phyloP scores from a whole-genome alignment of 345 rosid genomes.

The Isatis tinctoria region DNA sequence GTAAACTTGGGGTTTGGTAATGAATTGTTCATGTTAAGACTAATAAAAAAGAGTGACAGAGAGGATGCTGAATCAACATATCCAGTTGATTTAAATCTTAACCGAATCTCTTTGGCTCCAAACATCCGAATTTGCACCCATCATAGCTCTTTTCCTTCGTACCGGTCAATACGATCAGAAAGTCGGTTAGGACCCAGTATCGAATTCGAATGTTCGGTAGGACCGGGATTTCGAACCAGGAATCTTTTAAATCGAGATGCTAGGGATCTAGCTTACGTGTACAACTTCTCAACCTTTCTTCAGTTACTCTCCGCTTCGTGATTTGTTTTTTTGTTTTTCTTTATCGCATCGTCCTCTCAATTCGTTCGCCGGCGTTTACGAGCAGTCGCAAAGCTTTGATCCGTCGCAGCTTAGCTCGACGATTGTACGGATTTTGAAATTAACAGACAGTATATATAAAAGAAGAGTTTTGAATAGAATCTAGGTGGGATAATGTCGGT shows the following conservation, averaged over 20 bases:
- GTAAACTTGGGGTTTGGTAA: conserved; percentile 22
- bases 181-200: neutral
- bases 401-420: neutral
- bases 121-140: neutral
- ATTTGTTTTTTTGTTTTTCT: neutral
- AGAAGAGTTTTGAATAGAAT: neutral
- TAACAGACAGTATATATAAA: neutral
- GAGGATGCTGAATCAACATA: neutral
- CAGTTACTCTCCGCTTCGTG: neutral
- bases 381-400: neutral
- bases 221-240: conserved; percentile 10
- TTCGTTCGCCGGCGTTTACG: neutral
- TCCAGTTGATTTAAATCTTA: neutral
- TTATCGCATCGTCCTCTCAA: conserved; percentile 3
- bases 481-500: conserved; percentile 29
- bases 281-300: neutral
- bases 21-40: conserved; percentile 22
- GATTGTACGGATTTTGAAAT: neutral
- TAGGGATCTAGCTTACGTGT: conserved; percentile 1
- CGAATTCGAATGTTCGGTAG: conserved; percentile 7
- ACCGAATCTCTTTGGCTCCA: neutral
- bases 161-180: neutral
- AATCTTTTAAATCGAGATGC: conserved; percentile 10
- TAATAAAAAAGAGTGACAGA: neutral
- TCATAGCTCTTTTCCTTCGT: neutral